Conservation (phyloP, 768 basidiomycete species). For the Tulasnella sp. region DNA sequence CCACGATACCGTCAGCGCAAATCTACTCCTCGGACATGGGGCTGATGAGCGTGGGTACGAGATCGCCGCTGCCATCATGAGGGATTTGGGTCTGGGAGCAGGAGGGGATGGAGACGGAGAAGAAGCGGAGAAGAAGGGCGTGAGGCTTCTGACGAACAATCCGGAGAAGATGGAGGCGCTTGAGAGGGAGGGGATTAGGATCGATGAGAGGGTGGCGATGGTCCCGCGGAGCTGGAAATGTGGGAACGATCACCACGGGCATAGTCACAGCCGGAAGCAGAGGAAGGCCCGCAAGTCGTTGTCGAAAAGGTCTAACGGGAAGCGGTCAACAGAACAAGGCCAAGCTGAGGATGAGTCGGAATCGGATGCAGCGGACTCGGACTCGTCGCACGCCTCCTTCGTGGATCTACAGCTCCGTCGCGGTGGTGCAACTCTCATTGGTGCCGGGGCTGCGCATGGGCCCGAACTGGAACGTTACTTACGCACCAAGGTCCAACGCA, state of each 20-base stretch:
- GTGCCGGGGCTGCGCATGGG: constrained; percentile 63
- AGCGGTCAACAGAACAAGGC: background rate
- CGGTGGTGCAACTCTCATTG: constrained; percentile 69
- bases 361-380: constrained; percentile 19
- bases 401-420: constrained; percentile 34
- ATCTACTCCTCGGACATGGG: constrained; percentile 85
- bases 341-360: constrained; percentile 18
- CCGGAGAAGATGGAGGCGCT: constrained; percentile 92
- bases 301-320: background rate
- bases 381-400: constrained; percentile 20
- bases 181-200: constrained; percentile 66
- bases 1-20: constrained; percentile 97
- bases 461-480: constrained; percentile 90
- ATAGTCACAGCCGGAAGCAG: background rate
- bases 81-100: constrained; percentile 67
- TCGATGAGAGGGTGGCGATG: constrained; percentile 86
- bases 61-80: constrained; percentile 79
- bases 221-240: constrained; percentile 78
- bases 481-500: constrained; percentile 88
- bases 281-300: constrained; percentile 24
- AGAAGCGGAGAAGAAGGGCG: constrained; percentile 28
- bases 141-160: constrained; percentile 89
- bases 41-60: constrained; percentile 93
- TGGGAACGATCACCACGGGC: constrained; percentile 22
- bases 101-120: constrained; percentile 13